Evolutionary conservation across 208 protist species (phyloP).

Genomic region (Novymonas esmeraldas): DNA sequence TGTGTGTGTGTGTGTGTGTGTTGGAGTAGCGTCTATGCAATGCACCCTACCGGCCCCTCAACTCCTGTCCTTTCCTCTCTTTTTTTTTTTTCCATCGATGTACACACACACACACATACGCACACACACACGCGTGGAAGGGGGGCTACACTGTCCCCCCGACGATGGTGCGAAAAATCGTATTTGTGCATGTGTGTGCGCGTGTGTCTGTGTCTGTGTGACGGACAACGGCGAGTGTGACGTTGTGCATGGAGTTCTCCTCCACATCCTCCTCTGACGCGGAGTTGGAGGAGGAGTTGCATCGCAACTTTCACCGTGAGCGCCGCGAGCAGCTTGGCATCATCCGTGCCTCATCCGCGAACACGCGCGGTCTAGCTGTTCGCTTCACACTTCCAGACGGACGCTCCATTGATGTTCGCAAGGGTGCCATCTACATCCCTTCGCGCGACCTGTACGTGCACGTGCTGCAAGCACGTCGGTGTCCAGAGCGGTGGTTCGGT

Average conservation of each 20-base stretch:
- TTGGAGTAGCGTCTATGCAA: too few species aligned
- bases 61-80: background rate
- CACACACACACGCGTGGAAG: slow-evolving; percentile 2
- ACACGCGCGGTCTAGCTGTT: slow-evolving; percentile 5
- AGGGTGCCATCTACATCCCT: slow-evolving; percentile 64
- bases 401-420: slow-evolving; percentile 35
- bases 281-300: slow-evolving; percentile 57
- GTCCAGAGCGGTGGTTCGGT: slow-evolving; percentile 62
- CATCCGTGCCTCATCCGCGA: slow-evolving; percentile 24
- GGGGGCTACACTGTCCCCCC: too few species aligned
- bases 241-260: slow-evolving; percentile 43
- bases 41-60: too few species aligned
- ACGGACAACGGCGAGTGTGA: background rate
- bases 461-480: slow-evolving; percentile 41
- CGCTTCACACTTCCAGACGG: slow-evolving; percentile 36
- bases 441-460: slow-evolving; percentile 60
- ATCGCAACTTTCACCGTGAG: slow-evolving; percentile 32
- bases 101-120: background rate
- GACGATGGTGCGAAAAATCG: too few species aligned
- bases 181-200: background rate
- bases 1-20: background rate
- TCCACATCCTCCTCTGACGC: slow-evolving; percentile 69
- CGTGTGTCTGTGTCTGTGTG: background rate
- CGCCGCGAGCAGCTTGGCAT: slow-evolving; percentile 34
- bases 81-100: background rate